Conservation (phyloP, 345 rosid genomes). For the Eucalyptus cloeziana region DNA sequence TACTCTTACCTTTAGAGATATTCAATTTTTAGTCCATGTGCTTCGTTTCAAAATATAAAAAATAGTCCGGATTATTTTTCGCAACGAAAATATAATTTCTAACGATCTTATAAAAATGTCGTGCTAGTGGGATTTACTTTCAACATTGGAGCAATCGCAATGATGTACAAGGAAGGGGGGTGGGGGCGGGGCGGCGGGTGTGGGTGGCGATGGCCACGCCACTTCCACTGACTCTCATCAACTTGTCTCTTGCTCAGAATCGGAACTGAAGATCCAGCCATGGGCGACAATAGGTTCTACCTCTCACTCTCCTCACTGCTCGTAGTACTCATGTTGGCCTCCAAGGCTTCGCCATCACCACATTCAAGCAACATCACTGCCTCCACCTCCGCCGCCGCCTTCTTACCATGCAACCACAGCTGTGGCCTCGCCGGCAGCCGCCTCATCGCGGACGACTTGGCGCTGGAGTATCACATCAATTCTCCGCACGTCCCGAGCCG, state of each 20-base stretch:
- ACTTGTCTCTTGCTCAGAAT: background rate
- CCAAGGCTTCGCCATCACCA: background rate
- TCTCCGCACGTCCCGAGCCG: background rate
- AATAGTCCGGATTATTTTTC: background rate
- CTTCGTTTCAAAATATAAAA: background rate
- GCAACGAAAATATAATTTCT: background rate
- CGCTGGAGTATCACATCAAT: background rate
- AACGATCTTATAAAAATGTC: background rate
- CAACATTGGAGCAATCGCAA: background rate
- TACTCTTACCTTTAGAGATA: background rate
- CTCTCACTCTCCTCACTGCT: background rate
- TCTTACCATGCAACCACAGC: background rate
- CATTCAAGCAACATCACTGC: background rate
- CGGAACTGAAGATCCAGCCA: background rate
- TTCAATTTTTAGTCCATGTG: background rate
- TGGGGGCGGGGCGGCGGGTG: too few relatives aligned
- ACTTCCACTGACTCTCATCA: background rate
- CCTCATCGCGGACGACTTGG: background rate
- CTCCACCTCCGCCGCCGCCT: background rate
- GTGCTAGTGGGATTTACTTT: background rate
- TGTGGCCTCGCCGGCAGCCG: background rate
- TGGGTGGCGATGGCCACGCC: background rate
- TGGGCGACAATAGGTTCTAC: background rate
- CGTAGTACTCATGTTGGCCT: background rate
- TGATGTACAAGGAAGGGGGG: background rate